phyloP scores from a whole-genome alignment of 1,284 basidiomycete species.

The Pseudomicrostroma phylloplanum region DNA sequence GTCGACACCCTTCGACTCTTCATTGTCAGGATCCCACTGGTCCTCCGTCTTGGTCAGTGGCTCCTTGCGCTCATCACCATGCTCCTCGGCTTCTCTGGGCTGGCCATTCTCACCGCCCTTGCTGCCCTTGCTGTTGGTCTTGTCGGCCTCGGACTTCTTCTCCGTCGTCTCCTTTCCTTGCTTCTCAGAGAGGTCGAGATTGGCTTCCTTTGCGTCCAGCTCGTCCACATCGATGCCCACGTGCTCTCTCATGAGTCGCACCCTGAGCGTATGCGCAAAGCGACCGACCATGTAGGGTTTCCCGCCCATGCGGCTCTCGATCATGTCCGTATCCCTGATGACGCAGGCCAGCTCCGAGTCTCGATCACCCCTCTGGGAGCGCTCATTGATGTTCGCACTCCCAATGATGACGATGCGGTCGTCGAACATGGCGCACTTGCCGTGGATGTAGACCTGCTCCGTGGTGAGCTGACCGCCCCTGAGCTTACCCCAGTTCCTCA shows the following conservation, averaged over 20 bases:
- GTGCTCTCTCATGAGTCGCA: constrained; percentile 94
- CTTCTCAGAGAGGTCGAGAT: constrained; percentile 6
- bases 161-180: constrained; percentile 4
- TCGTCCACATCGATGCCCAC: constrained; percentile 89
- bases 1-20: constrained; percentile 55
- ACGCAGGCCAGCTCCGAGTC: constrained; percentile 92
- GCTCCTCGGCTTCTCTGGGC: background rate
- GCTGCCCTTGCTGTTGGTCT: constrained; percentile 5
- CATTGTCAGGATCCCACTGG: constrained; percentile 72
- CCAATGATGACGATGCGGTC: constrained; percentile 95
- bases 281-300: constrained; percentile 90
- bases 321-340: constrained; percentile 93
- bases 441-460: constrained; percentile 60
- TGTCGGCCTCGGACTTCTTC: constrained; percentile 12
- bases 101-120: constrained; percentile 1
- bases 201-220: constrained; percentile 57
- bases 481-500: constrained; percentile 90
- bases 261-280: constrained; percentile 86
- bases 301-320: constrained; percentile 83
- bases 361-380: constrained; percentile 87
- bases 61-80: constrained; percentile 13
- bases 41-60: constrained; percentile 42
- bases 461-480: constrained; percentile 77
- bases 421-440: constrained; percentile 78
- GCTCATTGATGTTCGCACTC: constrained; percentile 98